Evolutionary conservation across 1,284 basidiomycete genomes (phyloP), one percentile per base, ranked within the genome.

Genomic region (Mycosarcoma maydis): DNA sequence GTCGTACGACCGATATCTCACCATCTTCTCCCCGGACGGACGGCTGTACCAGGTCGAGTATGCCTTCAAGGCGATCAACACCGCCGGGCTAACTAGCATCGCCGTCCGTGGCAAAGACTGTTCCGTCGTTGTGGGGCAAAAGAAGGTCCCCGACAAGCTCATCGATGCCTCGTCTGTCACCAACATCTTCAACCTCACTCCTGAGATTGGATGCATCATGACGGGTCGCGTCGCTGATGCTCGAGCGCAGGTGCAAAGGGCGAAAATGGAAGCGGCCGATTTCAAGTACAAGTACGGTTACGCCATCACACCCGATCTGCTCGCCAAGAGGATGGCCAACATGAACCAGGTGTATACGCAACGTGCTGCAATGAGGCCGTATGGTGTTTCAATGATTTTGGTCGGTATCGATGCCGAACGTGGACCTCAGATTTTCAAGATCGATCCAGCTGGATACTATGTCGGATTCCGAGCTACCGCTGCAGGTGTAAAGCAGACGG

Each of bases 301-400:
- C 81, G 93, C 97, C 84, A 98, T 98, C 76, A 94, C 94, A 3
- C 93, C 95, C 0, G 94, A 96, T 82, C 89, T 92, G 27, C 87
- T 99, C 38, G 92, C 96, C 30, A 90, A 94, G 78, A 87, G 96
- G 45, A 85, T 99, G 82, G 95, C 96, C 33, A 98, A 98, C 83
- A 93, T 99, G 84, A 98, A 98, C 83, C 96, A 99, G 84, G 95
- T 98, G 2, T 96, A 97, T 84, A 98, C 95, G 0, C 95, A 98
- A 84, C 88, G 92, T 65, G 96, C 96, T 0, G 96, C 89, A 40
- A 98, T 98, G 94, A 88, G 96, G 49, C 96, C 96, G 6, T 85
- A 98, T 26, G 96, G 96, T 42, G 96, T 98, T 64, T 89, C 92
- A 4, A 98, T 97, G 94, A 92, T 98, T 68, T 85, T 98, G 69